phyloP scores from a whole-genome alignment of 192 early-diverging fungal species.

The Dissophora globulifera region DNA sequence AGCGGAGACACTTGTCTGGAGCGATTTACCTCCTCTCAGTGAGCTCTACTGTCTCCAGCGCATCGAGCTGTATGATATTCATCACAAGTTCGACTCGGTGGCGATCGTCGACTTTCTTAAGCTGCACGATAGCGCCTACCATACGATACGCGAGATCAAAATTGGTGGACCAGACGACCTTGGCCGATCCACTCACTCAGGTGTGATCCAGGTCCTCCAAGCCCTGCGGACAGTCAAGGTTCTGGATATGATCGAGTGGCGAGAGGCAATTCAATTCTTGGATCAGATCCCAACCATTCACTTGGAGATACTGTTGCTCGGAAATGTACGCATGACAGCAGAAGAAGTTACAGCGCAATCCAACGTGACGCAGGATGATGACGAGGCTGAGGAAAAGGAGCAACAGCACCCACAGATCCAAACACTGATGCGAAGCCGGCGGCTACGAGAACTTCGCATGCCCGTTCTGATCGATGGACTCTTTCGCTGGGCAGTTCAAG shows the following conservation, averaged over 20 bases:
- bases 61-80: constrained; percentile 31
- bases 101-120: constrained; percentile 28
- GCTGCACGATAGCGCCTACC: constrained; percentile 17
- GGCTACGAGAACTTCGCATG: constrained; percentile 29
- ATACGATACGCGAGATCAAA: constrained; percentile 40
- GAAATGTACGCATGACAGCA: constrained; percentile 31
- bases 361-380: neutral
- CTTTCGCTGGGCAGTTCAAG: constrained; percentile 37
- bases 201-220: constrained; percentile 21
- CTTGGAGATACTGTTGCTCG: constrained; percentile 31
- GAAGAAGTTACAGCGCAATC: neutral
- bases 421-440: constrained; percentile 22
- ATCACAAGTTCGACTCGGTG: constrained; percentile 25
- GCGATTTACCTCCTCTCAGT: constrained; percentile 4
- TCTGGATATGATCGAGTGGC: constrained; percentile 44
- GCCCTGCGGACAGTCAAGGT: constrained; percentile 16
- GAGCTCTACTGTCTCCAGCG: constrained; percentile 15
- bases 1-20: neutral
- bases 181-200: constrained; percentile 14
- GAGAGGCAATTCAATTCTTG: constrained; percentile 33
- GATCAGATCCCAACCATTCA: constrained; percentile 33
- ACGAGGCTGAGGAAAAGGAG: neutral
- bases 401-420: constrained; percentile 28
- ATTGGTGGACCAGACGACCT: constrained; percentile 35
- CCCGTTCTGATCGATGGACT: constrained; percentile 29